These are phyloP conservation scores for Isabelozyma heimii DNA, from an alignment of 805 yeast genomes.

Conservation along the genomic window DNA sequence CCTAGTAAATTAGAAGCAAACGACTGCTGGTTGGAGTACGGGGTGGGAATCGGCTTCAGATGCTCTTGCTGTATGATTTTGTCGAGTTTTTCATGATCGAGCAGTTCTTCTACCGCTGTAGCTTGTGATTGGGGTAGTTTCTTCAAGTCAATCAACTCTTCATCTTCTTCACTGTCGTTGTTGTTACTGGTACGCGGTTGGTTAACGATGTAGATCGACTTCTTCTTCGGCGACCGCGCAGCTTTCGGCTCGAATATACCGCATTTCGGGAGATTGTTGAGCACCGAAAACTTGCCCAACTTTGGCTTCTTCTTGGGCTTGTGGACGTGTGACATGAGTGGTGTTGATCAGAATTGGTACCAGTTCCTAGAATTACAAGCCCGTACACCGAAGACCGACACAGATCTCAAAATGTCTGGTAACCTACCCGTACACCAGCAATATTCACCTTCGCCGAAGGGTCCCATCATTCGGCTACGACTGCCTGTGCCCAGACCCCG, in stretches of 20 bases:
- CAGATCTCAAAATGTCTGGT: too few species aligned
- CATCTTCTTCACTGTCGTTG: background rate
- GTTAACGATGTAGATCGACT: background rate
- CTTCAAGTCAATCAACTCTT: background rate
- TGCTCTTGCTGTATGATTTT: background rate
- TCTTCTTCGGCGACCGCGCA: background rate
- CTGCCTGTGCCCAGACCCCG: too few species aligned
- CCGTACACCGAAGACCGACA: background rate
- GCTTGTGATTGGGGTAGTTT: background rate
- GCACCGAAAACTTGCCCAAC: background rate
- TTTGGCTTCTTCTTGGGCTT: background rate
- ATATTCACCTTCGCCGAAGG: too few species aligned
- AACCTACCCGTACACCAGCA: too few species aligned
- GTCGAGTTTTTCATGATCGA: background rate
- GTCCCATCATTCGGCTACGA: too few species aligned
- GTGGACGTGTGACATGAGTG: background rate
- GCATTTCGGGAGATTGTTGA: background rate
- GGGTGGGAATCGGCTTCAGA: background rate
- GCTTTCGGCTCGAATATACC: background rate
- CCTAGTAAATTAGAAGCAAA: conserved; percentile 7
- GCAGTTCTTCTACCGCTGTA: background rate
- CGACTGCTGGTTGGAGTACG: background rate
- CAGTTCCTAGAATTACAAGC: background rate
- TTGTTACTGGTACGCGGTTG: background rate
- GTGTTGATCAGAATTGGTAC: background rate